Evolutionary conservation across 2,329 filamentous ascomycete species (phyloP).

Genomic region (Fusarium nematophilum): DNA sequence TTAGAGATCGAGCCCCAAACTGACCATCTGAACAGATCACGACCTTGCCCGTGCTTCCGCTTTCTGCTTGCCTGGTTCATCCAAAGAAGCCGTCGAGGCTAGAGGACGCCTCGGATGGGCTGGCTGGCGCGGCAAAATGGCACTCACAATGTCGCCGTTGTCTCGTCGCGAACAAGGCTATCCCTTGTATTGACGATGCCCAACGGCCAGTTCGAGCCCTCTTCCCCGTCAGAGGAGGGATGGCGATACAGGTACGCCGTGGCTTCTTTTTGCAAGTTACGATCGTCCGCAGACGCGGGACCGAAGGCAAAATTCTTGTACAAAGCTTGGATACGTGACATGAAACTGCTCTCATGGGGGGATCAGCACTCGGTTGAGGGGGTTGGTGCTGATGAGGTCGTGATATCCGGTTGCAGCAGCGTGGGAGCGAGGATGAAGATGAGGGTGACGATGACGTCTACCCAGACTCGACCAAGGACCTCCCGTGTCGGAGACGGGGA

Average conservation of each 20-base stretch:
- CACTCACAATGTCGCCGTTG: slow-evolving; percentile 28
- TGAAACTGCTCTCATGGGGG: slow-evolving; percentile 24
- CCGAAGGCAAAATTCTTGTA: slow-evolving; percentile 25
- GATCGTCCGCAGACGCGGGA: slow-evolving; percentile 34
- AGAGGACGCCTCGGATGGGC: slow-evolving; percentile 17
- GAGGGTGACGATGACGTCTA: slow-evolving; percentile 31
- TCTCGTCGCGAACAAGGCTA: slow-evolving; percentile 42
- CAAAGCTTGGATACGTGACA: slow-evolving; percentile 27
- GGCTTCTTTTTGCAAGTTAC: slow-evolving; percentile 39
- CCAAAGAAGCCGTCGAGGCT: slow-evolving; percentile 29
- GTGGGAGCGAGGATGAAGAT: slow-evolving; percentile 2
- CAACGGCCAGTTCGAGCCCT: slow-evolving; percentile 35
- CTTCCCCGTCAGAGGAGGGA: slow-evolving; percentile 26
- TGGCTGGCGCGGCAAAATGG: slow-evolving; percentile 30
- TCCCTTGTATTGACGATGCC: slow-evolving; percentile 44
- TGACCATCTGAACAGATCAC: slow-evolving; percentile 29
- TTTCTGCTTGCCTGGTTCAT: slow-evolving; percentile 9
- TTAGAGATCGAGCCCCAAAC: slow-evolving; percentile 38
- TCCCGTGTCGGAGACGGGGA: slow-evolving; percentile 4
- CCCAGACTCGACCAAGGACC: background rate
- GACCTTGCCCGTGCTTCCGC: slow-evolving; percentile 29
- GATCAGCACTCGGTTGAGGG: slow-evolving; percentile 29
- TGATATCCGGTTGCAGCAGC: slow-evolving; percentile 11
- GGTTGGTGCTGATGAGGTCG: slow-evolving; percentile 13
- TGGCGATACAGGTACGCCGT: slow-evolving; percentile 32